phyloP scores from a whole-genome alignment of 495 filamentous ascomycete species.

The Trichoderma asperelloides region DNA sequence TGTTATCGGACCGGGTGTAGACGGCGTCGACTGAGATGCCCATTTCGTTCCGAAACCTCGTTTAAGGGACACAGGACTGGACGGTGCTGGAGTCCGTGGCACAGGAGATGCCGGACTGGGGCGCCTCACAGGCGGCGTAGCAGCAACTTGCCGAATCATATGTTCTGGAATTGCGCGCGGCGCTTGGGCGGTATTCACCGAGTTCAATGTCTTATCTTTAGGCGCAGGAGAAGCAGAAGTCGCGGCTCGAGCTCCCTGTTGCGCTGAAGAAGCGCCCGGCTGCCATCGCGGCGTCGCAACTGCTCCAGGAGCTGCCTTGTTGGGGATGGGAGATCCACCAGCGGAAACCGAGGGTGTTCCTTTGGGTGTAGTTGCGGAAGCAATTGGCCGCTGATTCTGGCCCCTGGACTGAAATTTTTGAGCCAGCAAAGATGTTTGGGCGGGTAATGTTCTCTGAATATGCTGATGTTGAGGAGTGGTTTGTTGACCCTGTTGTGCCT shows the following conservation, averaged over 20 bases:
- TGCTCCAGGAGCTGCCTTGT: not conserved
- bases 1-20: slow-evolving; percentile 31
- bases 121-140: not conserved
- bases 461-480: not conserved
- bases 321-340: not conserved
- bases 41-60: slow-evolving; percentile 35
- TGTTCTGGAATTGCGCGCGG: slow-evolving; percentile 10
- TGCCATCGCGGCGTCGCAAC: not conserved
- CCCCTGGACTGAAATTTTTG: slow-evolving; percentile 14
- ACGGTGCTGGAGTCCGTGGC: slow-evolving; percentile 12
- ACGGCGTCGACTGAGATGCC: slow-evolving; percentile 33
- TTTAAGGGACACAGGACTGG: slow-evolving; percentile 10
- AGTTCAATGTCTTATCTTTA: not conserved
- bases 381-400: slow-evolving; percentile 2
- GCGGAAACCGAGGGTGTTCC: slow-evolving; percentile 3
- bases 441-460: not conserved
- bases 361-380: slow-evolving; percentile 16
- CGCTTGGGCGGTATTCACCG: not conserved
- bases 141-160: slow-evolving; percentile 1
- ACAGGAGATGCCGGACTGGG: slow-evolving; percentile 15
- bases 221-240: slow-evolving; percentile 30
- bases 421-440: slow-evolving; percentile 12
- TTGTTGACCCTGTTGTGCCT: not conserved
- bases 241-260: slow-evolving; percentile 36
- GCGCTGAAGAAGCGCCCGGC: slow-evolving; percentile 17